Evolutionary conservation across 352 stramenopile species (phyloP).

Genomic region (Phytopythium mirpurense): DNA sequence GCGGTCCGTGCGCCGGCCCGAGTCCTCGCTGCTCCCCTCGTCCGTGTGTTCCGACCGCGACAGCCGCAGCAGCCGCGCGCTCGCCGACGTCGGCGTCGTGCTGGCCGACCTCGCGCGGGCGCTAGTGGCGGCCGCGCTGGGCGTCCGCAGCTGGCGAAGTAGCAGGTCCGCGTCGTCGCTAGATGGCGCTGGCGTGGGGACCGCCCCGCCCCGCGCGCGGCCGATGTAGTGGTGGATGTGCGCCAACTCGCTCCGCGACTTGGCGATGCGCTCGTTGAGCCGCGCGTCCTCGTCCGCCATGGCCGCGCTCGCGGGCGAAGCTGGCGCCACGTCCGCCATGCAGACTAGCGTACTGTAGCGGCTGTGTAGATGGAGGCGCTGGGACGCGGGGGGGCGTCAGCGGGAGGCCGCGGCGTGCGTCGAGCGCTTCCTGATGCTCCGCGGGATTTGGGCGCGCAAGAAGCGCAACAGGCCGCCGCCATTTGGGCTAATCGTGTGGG

Average conservation of each 20-base stretch:
- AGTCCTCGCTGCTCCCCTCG: background rate
- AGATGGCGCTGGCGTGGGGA: background rate
- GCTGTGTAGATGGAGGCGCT: too few species aligned
- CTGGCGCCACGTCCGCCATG: too few species aligned
- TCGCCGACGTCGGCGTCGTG: constrained; percentile 16
- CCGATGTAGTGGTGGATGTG: constrained; percentile 48
- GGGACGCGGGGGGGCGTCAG: too few species aligned
- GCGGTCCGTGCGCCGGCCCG: constrained; percentile 40
- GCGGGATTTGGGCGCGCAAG: too few species aligned
- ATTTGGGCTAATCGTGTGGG: too few species aligned
- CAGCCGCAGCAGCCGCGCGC: constrained; percentile 44
- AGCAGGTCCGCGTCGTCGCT: constrained; percentile 10
- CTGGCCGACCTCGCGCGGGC: background rate
- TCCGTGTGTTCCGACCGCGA: constrained; percentile 27
- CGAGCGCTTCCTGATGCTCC: too few species aligned
- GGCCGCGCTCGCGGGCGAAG: constrained; percentile 14
- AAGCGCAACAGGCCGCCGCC: too few species aligned
- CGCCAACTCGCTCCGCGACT: constrained; percentile 44
- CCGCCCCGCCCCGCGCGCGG: constrained; percentile 8
- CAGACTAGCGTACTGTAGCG: too few species aligned
- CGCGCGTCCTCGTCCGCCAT: constrained; percentile 32
- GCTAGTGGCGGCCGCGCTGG: background rate
- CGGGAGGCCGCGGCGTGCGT: too few species aligned
- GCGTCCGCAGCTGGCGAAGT: constrained; percentile 7
- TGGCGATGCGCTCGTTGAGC: constrained; percentile 51